A percentile compares a stretch with the other conserved stretches of the same genome.
Conservation (phyloP, 2,329 filamentous ascomycete species). For the Pseudocercospora vitis region DNA sequence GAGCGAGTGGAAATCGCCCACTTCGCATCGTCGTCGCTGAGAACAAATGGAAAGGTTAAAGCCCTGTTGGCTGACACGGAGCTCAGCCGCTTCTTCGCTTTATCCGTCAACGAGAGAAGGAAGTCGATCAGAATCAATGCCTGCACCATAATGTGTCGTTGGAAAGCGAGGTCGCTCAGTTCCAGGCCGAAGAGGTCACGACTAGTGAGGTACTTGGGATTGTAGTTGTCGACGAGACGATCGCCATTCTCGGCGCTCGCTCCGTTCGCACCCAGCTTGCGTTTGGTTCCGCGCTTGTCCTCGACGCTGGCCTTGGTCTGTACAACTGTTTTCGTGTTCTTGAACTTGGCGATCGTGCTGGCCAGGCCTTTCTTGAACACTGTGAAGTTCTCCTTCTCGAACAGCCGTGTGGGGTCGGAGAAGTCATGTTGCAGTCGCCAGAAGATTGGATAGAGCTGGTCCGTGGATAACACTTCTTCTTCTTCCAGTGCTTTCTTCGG, state of each 20-base stretch:
- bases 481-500: slow-evolving; percentile 42
- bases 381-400: slow-evolving; percentile 66
- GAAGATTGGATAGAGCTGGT: slow-evolving; percentile 83
- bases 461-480: slow-evolving; percentile 58
- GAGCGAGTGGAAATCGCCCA: slow-evolving; percentile 81
- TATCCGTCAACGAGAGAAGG: slow-evolving; percentile 80
- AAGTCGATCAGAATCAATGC: slow-evolving; percentile 94
- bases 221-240: slow-evolving; percentile 71
- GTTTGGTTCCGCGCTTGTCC: slow-evolving; percentile 64
- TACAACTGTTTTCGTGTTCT: slow-evolving; percentile 64
- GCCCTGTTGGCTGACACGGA: slow-evolving; percentile 74
- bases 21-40: slow-evolving; percentile 80
- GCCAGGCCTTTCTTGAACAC: slow-evolving; percentile 64
- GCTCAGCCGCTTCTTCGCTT: slow-evolving; percentile 75
- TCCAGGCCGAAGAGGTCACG: slow-evolving; percentile 93
- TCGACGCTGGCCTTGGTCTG: slow-evolving; percentile 67
- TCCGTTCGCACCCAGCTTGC: slow-evolving; percentile 54
- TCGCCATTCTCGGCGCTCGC: slow-evolving; percentile 40
- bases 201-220: slow-evolving; percentile 98
- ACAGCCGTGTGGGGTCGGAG: slow-evolving; percentile 82
- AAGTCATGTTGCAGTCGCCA: slow-evolving; percentile 93
- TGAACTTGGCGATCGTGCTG: slow-evolving; percentile 72
- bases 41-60: slow-evolving; percentile 74
- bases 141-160: slow-evolving; percentile 91
- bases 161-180: slow-evolving; percentile 92